These are phyloP conservation scores for Papilionanthe hybrid DNA, from an alignment of 116 monocot species.

Conservation along the genomic window DNA sequence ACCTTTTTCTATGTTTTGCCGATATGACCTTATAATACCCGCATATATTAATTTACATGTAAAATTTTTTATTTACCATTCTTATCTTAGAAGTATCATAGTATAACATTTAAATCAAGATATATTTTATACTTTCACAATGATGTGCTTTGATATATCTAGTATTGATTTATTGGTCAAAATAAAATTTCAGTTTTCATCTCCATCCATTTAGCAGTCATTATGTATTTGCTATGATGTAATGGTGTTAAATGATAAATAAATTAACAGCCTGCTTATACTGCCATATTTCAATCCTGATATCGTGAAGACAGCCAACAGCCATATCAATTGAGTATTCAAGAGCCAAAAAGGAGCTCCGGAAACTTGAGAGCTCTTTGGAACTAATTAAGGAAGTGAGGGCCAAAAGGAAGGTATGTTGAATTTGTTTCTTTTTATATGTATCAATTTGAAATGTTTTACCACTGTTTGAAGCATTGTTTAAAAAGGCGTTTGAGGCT, in stretches of 20 bases:
- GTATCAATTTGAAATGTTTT: neutral
- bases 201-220: neutral
- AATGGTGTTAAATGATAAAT: constrained; percentile 4
- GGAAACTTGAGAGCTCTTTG: constrained; percentile 46
- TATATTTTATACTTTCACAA: neutral
- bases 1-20: neutral
- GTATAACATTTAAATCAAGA: neutral
- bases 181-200: neutral
- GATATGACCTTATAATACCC: neutral
- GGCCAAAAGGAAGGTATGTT: constrained; percentile 52
- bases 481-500: too few species aligned
- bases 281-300: constrained; percentile 1
- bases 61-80: neutral
- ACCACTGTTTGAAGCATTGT: neutral
- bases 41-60: neutral
- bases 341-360: constrained; percentile 78
- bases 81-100: neutral
- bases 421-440: neutral
- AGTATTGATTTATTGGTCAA: neutral
- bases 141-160: neutral
- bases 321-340: constrained; percentile 57
- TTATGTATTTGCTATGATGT: neutral
- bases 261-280: neutral
- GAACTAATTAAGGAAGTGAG: constrained; percentile 65
- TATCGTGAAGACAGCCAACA: constrained; percentile 71